Percentiles rank a stretch among this genome's conserved stretches.
Conservation (phyloP, 495 filamentous ascomycete genomes). For the Chaetomium fimeti region DNA sequence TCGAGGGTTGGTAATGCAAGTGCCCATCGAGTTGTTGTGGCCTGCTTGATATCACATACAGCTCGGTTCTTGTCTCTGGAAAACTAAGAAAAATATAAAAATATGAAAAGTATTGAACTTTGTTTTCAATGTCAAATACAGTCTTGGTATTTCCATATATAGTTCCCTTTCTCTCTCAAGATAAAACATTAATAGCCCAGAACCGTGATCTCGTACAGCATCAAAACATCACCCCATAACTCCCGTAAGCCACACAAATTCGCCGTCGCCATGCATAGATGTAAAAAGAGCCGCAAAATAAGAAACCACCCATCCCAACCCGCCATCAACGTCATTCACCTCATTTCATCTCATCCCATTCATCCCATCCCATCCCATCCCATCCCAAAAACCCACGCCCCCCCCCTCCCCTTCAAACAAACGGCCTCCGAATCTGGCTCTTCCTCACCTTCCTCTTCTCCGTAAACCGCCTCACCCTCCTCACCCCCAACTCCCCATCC, state of each 20-base stretch:
- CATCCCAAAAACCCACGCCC: background rate
- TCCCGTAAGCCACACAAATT: background rate
- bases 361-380: background rate
- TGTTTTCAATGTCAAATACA: background rate
- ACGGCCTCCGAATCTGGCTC: constrained; percentile 31
- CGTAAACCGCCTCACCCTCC: constrained; percentile 43
- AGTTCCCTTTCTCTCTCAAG: background rate
- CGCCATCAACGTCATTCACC: background rate
- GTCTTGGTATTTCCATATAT: background rate
- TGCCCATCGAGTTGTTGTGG: too few relatives aligned
- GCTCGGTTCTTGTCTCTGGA: too few relatives aligned
- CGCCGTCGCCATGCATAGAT: constrained; percentile 5
- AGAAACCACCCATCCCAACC: background rate
- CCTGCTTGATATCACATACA: too few relatives aligned
- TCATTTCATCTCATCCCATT: too few relatives aligned
- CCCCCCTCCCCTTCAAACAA: background rate
- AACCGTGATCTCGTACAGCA: background rate
- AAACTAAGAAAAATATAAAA: too few relatives aligned
- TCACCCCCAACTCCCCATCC: constrained; percentile 35
- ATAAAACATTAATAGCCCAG: background rate
- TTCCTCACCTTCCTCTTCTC: constrained; percentile 41
- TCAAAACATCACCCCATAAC: background rate
- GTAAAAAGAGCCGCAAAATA: background rate
- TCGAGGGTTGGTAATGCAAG: background rate
- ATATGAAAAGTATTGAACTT: background rate